Evolutionary conservation across 768 basidiomycete genomes (phyloP), one percentile per base, ranked within the genome.

Genomic region (Boletus rubroflammeus): DNA sequence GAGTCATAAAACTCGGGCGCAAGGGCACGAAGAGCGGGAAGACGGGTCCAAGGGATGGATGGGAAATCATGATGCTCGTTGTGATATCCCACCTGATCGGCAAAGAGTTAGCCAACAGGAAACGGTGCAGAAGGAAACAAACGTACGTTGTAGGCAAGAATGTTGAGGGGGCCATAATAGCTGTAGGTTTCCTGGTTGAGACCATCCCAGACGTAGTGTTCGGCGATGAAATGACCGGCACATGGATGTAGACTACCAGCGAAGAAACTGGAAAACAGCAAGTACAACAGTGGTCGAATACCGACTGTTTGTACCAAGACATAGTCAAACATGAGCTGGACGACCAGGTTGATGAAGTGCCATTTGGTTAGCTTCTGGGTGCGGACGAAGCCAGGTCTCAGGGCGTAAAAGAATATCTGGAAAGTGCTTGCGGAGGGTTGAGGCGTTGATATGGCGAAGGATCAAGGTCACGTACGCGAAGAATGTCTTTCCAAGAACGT

Each of bases 21-120:
- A 28, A 97, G 78, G 2, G 79, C 78, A 29, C 86, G 84, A 21
- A 99, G 82, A 6, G 82, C 81, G 2, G 94, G 91, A 0, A 98
- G 80, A 23, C 90, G 84, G 17, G 95, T 98, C 97, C 97, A 99
- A 1, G 97, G 81, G 1, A 99, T 73, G 13, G 93, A 93, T 8
- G 97, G 95, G 73, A 99, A 98, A 73, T 99, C 97, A 73, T 99
- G 97, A 72, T 99, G 97, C 65, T 98, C 97, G 71, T 99, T 98
- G 70, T 99, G 97, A 68, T 98, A 98, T 36, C 97, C 97, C 61
- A 98, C 92, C 91, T 93, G 59, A 19, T 51, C 14, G 41, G 8
- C 9, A 23, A 25, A 14, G 21, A 38, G 25, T 63, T 17, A 51
- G 46, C 7, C 29, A 38, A 49, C 28, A 6, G 36, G 28, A n/a